phyloP scores from a whole-genome alignment of 23 red algal species.

The Gracilaria domingensis region DNA sequence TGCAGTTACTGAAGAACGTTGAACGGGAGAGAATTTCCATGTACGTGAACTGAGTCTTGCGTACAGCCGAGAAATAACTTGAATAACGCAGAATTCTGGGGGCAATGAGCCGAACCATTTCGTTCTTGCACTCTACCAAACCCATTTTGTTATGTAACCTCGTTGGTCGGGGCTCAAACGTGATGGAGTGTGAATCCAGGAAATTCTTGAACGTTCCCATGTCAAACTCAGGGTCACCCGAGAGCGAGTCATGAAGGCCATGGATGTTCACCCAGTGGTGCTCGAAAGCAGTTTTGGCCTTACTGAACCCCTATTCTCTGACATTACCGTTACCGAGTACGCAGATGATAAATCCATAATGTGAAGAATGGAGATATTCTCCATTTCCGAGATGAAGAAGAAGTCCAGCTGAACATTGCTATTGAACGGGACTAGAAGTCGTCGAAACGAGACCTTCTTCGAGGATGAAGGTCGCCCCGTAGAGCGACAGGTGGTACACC shows the following conservation, averaged over 20 bases:
- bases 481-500: slow-evolving; percentile 1
- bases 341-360: slow-evolving; percentile 21
- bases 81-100: slow-evolving; percentile 1
- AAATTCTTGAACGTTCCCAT: slow-evolving; percentile 25
- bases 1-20: slow-evolving; percentile 7
- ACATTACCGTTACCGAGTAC: background rate
- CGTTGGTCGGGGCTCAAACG: slow-evolving; percentile 13
- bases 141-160: slow-evolving; percentile 41
- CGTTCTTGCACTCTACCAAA: slow-evolving; percentile 43
- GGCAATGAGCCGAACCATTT: slow-evolving; percentile 10
- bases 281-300: background rate
- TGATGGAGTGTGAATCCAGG: background rate
- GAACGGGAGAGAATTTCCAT: slow-evolving; percentile 22
- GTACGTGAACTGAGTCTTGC: background rate
- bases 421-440: slow-evolving; percentile 38
- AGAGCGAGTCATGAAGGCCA: background rate
- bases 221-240: slow-evolving; percentile 41
- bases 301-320: background rate
- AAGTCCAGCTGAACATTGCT: slow-evolving; percentile 44
- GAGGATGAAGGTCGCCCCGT: slow-evolving; percentile 12
- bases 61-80: slow-evolving; percentile 10
- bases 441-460: slow-evolving; percentile 16
- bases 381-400: slow-evolving; percentile 33
- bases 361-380: slow-evolving; percentile 22
- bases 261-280: slow-evolving; percentile 38